Conservation (phyloP, 2,329 filamentous ascomycete genomes). For the Diaporthe eres region DNA sequence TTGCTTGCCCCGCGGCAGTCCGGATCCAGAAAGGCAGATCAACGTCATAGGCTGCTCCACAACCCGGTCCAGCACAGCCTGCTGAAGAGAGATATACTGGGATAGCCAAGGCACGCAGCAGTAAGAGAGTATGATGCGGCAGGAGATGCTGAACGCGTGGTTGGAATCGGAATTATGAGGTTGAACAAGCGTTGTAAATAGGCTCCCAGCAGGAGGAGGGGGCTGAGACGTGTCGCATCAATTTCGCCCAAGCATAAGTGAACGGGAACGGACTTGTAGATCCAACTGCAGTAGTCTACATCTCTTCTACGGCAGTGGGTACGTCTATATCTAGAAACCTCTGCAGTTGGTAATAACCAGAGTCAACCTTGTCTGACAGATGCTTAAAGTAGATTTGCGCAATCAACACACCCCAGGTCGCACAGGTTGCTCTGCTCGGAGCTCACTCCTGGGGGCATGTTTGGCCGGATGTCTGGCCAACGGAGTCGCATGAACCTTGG, state of each 20-base stretch:
- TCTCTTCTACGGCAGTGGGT: neutral
- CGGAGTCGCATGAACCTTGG: conserved; percentile 30
- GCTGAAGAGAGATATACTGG: neutral
- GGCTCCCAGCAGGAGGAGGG: too few relatives aligned
- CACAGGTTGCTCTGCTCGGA: conserved; percentile 6
- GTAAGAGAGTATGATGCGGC: neutral
- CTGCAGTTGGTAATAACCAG: neutral
- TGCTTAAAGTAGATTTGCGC: neutral
- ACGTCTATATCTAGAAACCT: neutral
- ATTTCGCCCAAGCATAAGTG: neutral
- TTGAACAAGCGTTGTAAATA: neutral
- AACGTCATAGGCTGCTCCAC: conserved; percentile 22
- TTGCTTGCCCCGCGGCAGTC: neutral
- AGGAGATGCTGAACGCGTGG: neutral
- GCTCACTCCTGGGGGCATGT: neutral
- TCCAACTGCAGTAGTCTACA: neutral
- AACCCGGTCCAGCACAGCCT: neutral
- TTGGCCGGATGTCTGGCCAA: conserved; percentile 29
- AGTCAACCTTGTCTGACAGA: neutral
- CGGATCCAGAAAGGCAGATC: neutral
- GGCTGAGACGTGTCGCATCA: neutral
- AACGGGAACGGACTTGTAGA: neutral
- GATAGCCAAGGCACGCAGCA: neutral
- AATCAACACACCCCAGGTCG: neutral
- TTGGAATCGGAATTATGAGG: neutral